phyloP scores from a whole-genome alignment of 345 rosid genomes.

The Aurinia saxatilis region DNA sequence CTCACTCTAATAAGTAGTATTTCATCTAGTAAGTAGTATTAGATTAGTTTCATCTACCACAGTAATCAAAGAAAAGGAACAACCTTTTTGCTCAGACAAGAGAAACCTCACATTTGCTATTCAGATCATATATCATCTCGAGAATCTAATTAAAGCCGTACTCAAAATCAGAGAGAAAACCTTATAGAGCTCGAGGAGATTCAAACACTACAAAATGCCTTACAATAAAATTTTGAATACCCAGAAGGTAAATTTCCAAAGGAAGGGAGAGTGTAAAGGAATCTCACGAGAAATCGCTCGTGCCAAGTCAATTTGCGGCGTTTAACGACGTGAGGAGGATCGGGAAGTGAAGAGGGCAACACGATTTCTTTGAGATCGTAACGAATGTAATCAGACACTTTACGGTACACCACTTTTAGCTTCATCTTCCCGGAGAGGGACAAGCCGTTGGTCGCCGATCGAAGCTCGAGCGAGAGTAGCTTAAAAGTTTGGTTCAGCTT shows the following conservation, averaged over 20 bases:
- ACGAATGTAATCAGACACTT: constrained; percentile 64
- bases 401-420: constrained; percentile 44
- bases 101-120: not conserved
- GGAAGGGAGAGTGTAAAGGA: not conserved
- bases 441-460: not conserved
- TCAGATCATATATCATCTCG: not conserved
- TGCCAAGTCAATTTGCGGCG: constrained; percentile 79
- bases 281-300: constrained; percentile 53
- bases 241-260: not conserved
- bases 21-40: not conserved
- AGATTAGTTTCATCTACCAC: not conserved
- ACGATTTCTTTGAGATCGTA: constrained; percentile 86
- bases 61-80: not conserved
- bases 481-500: not conserved
- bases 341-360: constrained; percentile 84
- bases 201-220: not conserved
- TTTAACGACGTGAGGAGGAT: constrained; percentile 72
- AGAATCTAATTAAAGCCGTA: not conserved
- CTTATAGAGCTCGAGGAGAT: not conserved
- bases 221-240: not conserved
- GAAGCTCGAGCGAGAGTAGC: not conserved
- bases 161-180: not conserved
- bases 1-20: too few species aligned
- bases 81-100: not conserved
- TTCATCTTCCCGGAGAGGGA: constrained; percentile 43